phyloP scores from a whole-genome alignment of 176 grass and related monocot species.

The Secale cereale region DNA sequence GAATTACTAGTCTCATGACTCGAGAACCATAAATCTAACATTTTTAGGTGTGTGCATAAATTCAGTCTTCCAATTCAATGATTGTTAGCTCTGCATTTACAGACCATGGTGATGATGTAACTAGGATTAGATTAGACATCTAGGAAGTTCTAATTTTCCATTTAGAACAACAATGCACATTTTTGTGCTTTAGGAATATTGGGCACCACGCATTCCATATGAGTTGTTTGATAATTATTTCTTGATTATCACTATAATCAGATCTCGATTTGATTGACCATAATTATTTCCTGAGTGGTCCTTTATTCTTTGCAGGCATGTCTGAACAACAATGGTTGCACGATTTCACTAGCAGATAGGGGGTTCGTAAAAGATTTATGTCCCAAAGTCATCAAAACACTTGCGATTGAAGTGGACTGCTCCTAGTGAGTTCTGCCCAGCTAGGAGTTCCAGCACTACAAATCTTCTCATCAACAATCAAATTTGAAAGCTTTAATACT shows the following conservation, averaged over 20 bases:
- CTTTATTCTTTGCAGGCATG: constrained; percentile 58
- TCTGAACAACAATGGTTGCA: constrained; percentile 57
- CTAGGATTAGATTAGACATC: constrained; percentile 22
- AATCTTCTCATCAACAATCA: constrained; percentile 12
- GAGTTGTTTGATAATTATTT: constrained; percentile 15
- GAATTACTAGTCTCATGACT: not conserved
- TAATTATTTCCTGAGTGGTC: constrained; percentile 11
- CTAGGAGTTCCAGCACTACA: not conserved
- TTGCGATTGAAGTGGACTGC: constrained; percentile 74
- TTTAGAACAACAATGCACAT: constrained; percentile 4
- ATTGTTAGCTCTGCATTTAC: not conserved
- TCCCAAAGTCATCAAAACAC: constrained; percentile 57
- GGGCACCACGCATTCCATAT: not conserved
- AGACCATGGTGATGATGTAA: not conserved
- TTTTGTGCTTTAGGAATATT: too few species aligned
- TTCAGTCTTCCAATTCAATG: constrained; percentile 25
- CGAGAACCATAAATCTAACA: constrained; percentile 6
- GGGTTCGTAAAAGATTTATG: constrained; percentile 53
- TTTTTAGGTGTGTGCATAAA: constrained; percentile 29
- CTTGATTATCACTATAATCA: not conserved
- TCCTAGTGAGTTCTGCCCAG: constrained; percentile 32
- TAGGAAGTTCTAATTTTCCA: not conserved
- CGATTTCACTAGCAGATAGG: constrained; percentile 47
- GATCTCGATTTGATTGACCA: not conserved
- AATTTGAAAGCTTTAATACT: not conserved